Evolutionary conservation across 495 filamentous ascomycete species (phyloP), one percentile per base, ranked within the genome.

Genomic region (Aspergillus conjunctus): DNA sequence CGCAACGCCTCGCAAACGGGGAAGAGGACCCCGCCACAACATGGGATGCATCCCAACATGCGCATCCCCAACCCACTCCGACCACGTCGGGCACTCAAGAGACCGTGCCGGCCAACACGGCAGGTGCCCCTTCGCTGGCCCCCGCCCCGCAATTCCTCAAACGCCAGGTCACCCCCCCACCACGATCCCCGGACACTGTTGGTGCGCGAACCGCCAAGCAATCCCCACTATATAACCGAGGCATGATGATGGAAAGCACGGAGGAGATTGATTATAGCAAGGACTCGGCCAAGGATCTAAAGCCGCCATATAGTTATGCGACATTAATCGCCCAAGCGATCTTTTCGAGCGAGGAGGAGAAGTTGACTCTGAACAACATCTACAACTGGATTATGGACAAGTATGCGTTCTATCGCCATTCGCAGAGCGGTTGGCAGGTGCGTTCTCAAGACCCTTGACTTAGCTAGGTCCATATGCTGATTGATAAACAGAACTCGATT

Each of bases 261-360:
- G 88, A 91, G 62, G 85, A 88, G 62, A 87, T 98, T 58, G 92
- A 98, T 73, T 89, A 96, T 68, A 90, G 89, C 62, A 79, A 86
- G 37, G 93, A 97, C 57, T 80, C 84, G 17, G 87, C 89, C 56
- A 88, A 88, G 68, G 92, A 98, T 63, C 81, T 97, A 68, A 98
- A 98, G 73, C 94, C 94, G 11, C 88, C 90, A 34, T 95, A 88
- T 75, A 97, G 92, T 72, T 98, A 98, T 73, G 92, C 94, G n/a
- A 88, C 94, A 67, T 83, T 98, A 79, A 98, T 98, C 69, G 93
- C 91, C 11, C 93, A 96, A 73, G 95, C 94, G 2, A 96, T 98
- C 56, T 84, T 97, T 56, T 87, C 85, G 30, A 91, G 86, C 22
- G 79, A 84, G 5, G 92, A 96, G 54, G 86, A 96, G 75, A 91